Conservation (phyloP, 176 grass and related monocot genomes). For the Bothriochloa decipiens region DNA sequence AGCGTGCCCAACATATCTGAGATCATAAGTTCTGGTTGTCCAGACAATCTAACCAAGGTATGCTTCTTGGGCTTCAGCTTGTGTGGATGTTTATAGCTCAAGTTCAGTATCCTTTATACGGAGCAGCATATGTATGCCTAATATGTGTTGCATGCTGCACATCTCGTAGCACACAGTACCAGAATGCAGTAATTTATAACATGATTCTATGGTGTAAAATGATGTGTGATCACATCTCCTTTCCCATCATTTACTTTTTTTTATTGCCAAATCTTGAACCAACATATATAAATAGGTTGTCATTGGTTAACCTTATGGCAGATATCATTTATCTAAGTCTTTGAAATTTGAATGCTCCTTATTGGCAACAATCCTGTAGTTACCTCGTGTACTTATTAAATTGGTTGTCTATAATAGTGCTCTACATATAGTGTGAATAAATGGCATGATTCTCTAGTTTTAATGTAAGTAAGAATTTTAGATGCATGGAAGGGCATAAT, state of each 20-base stretch:
- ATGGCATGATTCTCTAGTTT: not conserved
- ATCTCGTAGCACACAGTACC: not conserved
- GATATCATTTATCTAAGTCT: not conserved
- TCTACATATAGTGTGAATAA: not conserved
- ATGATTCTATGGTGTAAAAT: conserved; percentile 11
- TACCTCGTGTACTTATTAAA: not conserved
- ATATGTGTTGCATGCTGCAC: not conserved
- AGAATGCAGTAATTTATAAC: conserved; percentile 6
- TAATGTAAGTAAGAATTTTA: not conserved
- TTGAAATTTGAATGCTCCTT: not conserved
- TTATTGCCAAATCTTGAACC: not conserved
- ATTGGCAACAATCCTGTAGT: not conserved
- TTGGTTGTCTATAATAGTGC: not conserved
- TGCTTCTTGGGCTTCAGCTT: conserved; percentile 27
- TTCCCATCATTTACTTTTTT: not conserved
- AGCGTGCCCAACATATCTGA: conserved; percentile 41
- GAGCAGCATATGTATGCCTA: not conserved
- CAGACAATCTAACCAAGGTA: conserved; percentile 56
- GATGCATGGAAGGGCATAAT: not conserved
- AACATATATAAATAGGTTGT: not conserved
- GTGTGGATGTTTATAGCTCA: not conserved
- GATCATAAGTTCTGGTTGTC: conserved; percentile 53
- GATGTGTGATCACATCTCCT: not conserved
- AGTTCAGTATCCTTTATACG: not conserved
- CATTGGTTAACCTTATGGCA: not conserved